Evolutionary conservation across 2,329 filamentous ascomycete species (phyloP).

Genomic region (Thielaviopsis musarum): DNA sequence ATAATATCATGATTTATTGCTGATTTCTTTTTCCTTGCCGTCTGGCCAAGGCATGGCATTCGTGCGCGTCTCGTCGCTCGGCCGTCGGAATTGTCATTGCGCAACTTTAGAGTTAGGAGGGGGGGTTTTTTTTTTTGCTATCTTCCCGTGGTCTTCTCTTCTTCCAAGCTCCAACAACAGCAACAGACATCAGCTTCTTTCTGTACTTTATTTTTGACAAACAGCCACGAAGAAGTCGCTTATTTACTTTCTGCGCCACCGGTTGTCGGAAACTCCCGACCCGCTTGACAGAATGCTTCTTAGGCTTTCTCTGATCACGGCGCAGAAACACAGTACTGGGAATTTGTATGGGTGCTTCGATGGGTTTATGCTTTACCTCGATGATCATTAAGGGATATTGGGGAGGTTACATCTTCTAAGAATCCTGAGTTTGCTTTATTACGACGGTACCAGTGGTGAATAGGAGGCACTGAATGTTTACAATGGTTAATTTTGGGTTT

Average conservation of each 20-base stretch:
- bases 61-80: background rate
- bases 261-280: background rate
- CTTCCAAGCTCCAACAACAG: background rate
- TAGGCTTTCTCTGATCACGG: background rate
- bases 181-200: background rate
- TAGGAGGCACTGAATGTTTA: too few relatives aligned
- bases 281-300: background rate
- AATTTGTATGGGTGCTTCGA: background rate
- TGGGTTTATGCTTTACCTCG: background rate
- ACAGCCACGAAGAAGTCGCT: too few relatives aligned
- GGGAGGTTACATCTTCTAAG: background rate
- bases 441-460: too few relatives aligned
- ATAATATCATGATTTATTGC: background rate
- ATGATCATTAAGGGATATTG: background rate
- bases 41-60: too few relatives aligned
- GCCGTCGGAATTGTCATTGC: background rate
- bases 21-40: background rate
- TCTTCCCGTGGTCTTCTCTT: background rate
- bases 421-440: background rate
- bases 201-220: background rate
- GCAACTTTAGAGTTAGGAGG: background rate
- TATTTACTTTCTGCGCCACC: background rate
- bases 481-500: too few relatives aligned
- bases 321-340: background rate
- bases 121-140: background rate